Evolutionary conservation across 169 alveolate genomes (phyloP).

Genomic region (Plasmodium yoelii): DNA sequence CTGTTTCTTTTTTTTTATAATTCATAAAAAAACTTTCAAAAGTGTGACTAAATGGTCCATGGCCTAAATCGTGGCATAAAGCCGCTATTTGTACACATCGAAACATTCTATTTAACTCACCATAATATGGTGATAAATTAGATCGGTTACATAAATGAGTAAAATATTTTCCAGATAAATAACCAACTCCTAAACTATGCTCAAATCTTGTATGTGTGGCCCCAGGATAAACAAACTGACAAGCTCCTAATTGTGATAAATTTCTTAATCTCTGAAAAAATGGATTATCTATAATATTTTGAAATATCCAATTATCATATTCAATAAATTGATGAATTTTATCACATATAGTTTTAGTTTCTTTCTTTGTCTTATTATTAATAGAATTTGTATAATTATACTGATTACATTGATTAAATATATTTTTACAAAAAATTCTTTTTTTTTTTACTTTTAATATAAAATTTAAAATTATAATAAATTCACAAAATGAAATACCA

Average conservation of each 20-base stretch:
- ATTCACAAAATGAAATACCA: conserved; percentile 53
- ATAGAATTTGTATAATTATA: background rate
- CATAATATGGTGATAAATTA: conserved; percentile 43
- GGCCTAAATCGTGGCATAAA: conserved; percentile 94
- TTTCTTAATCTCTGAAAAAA: conserved; percentile 90
- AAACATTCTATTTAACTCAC: conserved; percentile 77
- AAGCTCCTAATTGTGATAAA: conserved; percentile 89
- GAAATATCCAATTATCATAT: conserved; percentile 80
- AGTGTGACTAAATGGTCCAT: conserved; percentile 93
- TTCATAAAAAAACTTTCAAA: conserved; percentile 85
- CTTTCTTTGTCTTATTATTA: conserved; percentile 28
- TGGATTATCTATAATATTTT: conserved; percentile 89
- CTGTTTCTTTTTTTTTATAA: conserved; percentile 46
- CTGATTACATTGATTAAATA: conserved; percentile 31
- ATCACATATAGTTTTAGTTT: conserved; percentile 64
- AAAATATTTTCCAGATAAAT: conserved; percentile 86
- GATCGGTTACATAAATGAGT: conserved; percentile 77
- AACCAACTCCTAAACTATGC: conserved; percentile 92
- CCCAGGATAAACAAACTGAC: conserved; percentile 90
- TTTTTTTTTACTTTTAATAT: conserved; percentile 49
- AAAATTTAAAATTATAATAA: conserved; percentile 30
- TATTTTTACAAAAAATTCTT: conserved; percentile 62
- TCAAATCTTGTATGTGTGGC: conserved; percentile 93
- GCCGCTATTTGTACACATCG: conserved; percentile 91
- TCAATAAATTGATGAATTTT: conserved; percentile 79